Conservation (phyloP, 148 eudicot species). For the Rhododendron kiyosumense region DNA sequence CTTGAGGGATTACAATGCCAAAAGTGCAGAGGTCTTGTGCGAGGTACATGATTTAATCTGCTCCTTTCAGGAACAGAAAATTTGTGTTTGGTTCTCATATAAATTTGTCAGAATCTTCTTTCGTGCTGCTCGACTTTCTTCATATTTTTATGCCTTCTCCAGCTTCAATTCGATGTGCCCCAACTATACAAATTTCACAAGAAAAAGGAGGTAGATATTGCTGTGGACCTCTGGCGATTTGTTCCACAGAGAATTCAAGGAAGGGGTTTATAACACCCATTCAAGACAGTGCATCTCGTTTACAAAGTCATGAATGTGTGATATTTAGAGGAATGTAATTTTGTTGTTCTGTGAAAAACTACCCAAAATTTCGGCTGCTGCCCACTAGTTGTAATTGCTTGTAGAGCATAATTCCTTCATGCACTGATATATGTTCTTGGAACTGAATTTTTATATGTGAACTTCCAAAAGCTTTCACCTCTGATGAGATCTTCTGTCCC, state of each 20-base stretch:
- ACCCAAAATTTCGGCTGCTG: background rate
- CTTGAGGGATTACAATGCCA: constrained; percentile 62
- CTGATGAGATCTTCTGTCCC: background rate
- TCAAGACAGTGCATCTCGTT: background rate
- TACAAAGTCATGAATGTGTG: background rate
- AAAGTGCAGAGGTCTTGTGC: constrained; percentile 82
- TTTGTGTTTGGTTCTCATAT: background rate
- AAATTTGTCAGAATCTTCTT: background rate
- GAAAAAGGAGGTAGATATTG: constrained; percentile 94
- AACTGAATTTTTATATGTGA: background rate
- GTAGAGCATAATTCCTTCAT: background rate
- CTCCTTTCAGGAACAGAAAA: background rate
- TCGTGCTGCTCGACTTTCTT: background rate
- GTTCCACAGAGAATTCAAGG: constrained; percentile 40
- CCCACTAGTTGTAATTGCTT: background rate
- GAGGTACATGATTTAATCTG: constrained; percentile 46
- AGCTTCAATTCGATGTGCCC: constrained; percentile 92
- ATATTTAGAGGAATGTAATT: background rate
- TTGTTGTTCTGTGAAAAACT: background rate
- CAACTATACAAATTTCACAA: constrained; percentile 89
- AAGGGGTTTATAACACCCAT: background rate
- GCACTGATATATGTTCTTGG: background rate
- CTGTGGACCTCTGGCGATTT: constrained; percentile 98
- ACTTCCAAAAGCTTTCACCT: background rate
- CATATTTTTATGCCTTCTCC: constrained; percentile 9